Evolutionary conservation across 352 stramenopile genomes (phyloP), one percentile per base, ranked within the genome.

Genomic region (Pythium aristosporum): DNA sequence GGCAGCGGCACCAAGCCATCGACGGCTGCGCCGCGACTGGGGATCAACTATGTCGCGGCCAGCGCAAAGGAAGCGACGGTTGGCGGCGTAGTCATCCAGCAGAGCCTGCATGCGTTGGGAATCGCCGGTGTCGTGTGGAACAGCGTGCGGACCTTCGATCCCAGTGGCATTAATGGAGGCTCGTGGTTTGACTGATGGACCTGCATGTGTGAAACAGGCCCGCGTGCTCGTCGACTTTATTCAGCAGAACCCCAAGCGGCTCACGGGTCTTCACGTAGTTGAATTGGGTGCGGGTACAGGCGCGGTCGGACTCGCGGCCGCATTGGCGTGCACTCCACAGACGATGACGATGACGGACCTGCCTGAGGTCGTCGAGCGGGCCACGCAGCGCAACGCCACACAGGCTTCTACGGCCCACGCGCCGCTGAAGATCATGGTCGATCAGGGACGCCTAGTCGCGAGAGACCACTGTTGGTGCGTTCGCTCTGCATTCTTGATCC

Each of bases 91-190:
- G 57, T 50, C 16, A 57, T 92, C 37, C 61, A 68, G 1, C 83
- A 92, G 65, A 66, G 87, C 34, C 61, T 92, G 44, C 58, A 46
- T 16, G 47, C 61, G 7, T 47, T 81, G 21, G 83, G 83, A 16
- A 84, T 91, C 48, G 79, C 79, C 2, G 81, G 83, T 36, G 83
- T 90, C 62, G 75, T 92, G 34, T 92, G 83, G 83, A 86, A 90
- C 63, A 88, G 79, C 61, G 82, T 92, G 56, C 32, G 79, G 13
- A 5, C 23, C 13, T 34, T 39, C 34, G 34, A 39, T 15, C 11
- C 34, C 34, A 13, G 8, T 1, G 34, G 11, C 34, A 15, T 39
- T 8, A 13, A 39, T 39, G 34, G 34, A 10, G 34, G 11, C 8
- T 8, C 34, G 11, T 10, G 0, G 34, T 10, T 3, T 12, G 11